Conservation (phyloP, 495 filamentous ascomycete species). For the Terfezia boudieri region DNA sequence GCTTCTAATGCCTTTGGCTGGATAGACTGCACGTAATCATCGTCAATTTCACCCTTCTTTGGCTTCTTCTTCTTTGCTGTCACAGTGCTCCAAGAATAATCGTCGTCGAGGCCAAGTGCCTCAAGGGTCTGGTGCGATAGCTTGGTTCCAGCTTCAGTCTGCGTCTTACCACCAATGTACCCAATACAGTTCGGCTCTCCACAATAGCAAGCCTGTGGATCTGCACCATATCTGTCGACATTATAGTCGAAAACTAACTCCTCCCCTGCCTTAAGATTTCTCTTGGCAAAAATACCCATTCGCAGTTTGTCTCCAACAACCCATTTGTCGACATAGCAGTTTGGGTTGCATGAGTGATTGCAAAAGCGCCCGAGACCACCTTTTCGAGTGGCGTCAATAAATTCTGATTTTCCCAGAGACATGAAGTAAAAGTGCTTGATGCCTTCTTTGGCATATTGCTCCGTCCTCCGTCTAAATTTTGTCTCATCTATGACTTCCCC, state of each 20-base stretch:
- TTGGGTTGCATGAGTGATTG: constrained; percentile 97
- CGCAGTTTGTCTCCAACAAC: constrained; percentile 94
- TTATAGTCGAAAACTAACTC: constrained; percentile 99
- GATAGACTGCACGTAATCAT: constrained; percentile 85
- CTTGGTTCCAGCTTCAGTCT: constrained; percentile 88
- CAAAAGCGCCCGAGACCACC: constrained; percentile 93
- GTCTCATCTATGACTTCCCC: constrained; percentile 92
- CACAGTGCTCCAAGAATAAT: constrained; percentile 72
- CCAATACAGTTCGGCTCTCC: constrained; percentile 86
- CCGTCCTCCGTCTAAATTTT: constrained; percentile 67
- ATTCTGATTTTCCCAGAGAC: constrained; percentile 90
- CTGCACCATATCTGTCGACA: constrained; percentile 90
- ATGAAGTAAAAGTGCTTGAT: constrained; percentile 99
- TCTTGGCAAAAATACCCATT: constrained; percentile 96
- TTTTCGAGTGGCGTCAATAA: constrained; percentile 92
- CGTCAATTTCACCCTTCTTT: constrained; percentile 88
- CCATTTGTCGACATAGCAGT: constrained; percentile 99
- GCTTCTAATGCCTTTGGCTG: constrained; percentile 55
- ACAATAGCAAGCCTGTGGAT: constrained; percentile 93
- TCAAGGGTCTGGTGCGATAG: constrained; percentile 77
- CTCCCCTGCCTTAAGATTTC: constrained; percentile 66
- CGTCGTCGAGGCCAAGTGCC: constrained; percentile 72
- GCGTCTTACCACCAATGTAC: constrained; percentile 91
- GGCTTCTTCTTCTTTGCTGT: constrained; percentile 66
- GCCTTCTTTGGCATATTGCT: constrained; percentile 78